A percentile compares a stretch with the other conserved stretches of the same genome.
Conservation (phyloP, 345 rosid genomes). For the Aquilaria yunnanensis region DNA sequence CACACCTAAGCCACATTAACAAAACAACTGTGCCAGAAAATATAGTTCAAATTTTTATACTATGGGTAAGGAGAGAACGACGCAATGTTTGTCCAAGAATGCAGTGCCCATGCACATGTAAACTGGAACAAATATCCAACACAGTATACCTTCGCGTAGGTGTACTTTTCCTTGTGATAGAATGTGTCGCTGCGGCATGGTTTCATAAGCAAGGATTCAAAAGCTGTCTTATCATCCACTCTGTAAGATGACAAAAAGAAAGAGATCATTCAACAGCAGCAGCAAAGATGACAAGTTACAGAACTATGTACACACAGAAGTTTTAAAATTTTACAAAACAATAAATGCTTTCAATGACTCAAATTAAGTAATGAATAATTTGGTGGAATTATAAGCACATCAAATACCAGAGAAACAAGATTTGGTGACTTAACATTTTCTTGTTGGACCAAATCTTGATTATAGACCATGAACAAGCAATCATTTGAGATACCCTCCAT, state of each 20-base stretch:
- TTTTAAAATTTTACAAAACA: no score
- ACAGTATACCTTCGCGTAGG: conserved; percentile 59
- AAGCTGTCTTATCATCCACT: conserved; percentile 22
- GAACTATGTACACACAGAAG: neutral
- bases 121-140: neutral
- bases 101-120: neutral
- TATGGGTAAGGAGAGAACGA: neutral
- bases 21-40: no score
- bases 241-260: conserved; percentile 31
- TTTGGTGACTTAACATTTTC: no score
- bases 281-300: neutral
- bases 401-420: no score
- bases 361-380: no score
- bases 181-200: conserved; percentile 53
- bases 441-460: no score
- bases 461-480: no score
- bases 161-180: conserved; percentile 60
- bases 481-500: no score
- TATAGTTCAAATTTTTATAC: no score
- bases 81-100: neutral
- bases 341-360: no score
- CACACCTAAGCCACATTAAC: no score
- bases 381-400: no score
- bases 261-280: conserved; percentile 3
- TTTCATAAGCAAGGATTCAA: conserved; percentile 32